Evolutionary conservation across 2,329 filamentous ascomycete genomes (phyloP).

Genomic region (Ploettnerulaceae sp.): DNA sequence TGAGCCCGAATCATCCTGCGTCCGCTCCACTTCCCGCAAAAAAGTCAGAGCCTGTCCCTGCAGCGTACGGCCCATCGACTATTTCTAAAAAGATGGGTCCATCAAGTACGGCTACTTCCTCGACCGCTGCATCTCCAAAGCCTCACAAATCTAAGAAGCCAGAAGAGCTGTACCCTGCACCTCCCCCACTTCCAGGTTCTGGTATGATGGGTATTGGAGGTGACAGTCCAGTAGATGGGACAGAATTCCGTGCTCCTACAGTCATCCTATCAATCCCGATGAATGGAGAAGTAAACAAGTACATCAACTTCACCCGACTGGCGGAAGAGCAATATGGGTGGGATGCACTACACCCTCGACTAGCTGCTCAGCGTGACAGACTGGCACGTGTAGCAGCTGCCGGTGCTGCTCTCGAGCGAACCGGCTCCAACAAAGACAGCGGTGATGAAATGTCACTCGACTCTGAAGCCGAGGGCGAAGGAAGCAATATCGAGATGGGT

Average conservation of each 20-base stretch:
- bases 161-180: constrained; percentile 33
- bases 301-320: constrained; percentile 91
- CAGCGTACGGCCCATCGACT: constrained; percentile 19
- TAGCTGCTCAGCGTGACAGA: constrained; percentile 83
- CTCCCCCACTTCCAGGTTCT: constrained; percentile 55
- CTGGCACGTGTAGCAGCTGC: constrained; percentile 85
- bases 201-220: constrained; percentile 58
- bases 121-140: constrained; percentile 51
- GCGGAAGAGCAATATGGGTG: constrained; percentile 93
- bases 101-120: constrained; percentile 44
- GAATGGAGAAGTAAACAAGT: constrained; percentile 77
- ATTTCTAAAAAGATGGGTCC: constrained; percentile 38
- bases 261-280: constrained; percentile 83
- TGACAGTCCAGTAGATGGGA: constrained; percentile 45
- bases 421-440: constrained; percentile 62
- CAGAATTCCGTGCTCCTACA: constrained; percentile 60
- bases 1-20: constrained; percentile 26
- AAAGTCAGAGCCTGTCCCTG: constrained; percentile 13
- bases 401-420: constrained; percentile 77
- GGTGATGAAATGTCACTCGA: constrained; percentile 83
- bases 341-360: constrained; percentile 84
- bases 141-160: constrained; percentile 48
- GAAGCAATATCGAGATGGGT: constrained; percentile 85
- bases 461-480: constrained; percentile 65
- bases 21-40: constrained; percentile 13